Conservation (phyloP, 2,329 filamentous ascomycete genomes). For the Cadophora gregata region DNA sequence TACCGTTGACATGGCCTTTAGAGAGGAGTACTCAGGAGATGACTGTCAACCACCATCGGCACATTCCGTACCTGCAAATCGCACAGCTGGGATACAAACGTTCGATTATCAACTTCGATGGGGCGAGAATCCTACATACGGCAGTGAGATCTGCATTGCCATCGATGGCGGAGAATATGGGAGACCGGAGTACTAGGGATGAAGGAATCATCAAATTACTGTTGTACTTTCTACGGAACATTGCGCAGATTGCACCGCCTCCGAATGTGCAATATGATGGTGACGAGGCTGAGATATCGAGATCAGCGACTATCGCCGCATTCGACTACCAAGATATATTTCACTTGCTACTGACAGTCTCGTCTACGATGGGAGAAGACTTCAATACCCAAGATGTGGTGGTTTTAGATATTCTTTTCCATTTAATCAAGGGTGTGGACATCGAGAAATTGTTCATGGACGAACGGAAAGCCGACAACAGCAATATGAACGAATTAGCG, state of each 20-base stretch:
- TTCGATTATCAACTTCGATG: slow-evolving; percentile 83
- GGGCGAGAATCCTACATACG: slow-evolving; percentile 77
- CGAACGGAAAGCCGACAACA: slow-evolving; percentile 71
- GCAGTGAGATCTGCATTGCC: slow-evolving; percentile 83
- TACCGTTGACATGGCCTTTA: slow-evolving; percentile 93
- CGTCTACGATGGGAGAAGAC: slow-evolving; percentile 92
- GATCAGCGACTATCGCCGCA: slow-evolving; percentile 85
- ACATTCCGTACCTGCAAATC: slow-evolving; percentile 87
- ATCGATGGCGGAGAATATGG: slow-evolving; percentile 78
- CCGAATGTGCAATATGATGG: slow-evolving; percentile 76
- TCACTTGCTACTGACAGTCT: slow-evolving; percentile 80
- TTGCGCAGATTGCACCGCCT: slow-evolving; percentile 82
- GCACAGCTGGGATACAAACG: slow-evolving; percentile 91
- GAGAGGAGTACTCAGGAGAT: slow-evolving; percentile 79
- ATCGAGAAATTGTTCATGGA: slow-evolving; percentile 85
- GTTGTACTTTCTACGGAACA: slow-evolving; percentile 87
- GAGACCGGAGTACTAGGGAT: slow-evolving; percentile 79
- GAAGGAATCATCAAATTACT: slow-evolving; percentile 92
- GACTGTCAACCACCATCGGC: slow-evolving; percentile 91
- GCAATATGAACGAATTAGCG: slow-evolving; percentile 75
- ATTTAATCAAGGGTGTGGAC: slow-evolving; percentile 89
- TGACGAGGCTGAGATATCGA: slow-evolving; percentile 88
- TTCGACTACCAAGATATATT: slow-evolving; percentile 93
- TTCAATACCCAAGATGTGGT: slow-evolving; percentile 88
- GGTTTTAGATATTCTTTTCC: slow-evolving; percentile 91